Base-by-base conservation (phyloP, 2,329 filamentous ascomycete genomes). In the Hirsutella minnesotensis region DNA sequence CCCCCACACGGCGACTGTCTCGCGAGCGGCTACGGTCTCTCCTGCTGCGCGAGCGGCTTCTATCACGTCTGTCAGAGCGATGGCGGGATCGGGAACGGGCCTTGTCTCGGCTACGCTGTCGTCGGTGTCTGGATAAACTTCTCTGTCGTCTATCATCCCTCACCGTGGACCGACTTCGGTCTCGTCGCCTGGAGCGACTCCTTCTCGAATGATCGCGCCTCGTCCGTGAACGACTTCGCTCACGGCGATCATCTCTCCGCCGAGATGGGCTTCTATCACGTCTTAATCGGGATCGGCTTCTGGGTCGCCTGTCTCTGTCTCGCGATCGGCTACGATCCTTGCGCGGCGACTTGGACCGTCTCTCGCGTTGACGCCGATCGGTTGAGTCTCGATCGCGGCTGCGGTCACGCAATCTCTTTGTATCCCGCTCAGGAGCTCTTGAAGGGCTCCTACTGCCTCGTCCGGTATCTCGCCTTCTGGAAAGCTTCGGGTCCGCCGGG, bases 181-280 rank as follows among this genome's bases (percentile, higher is more conserved):
- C 61, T 30, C 61, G 51, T 34, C 61, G 55, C 18, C 56, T 53
- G 8, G 63, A 64, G 37, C 57, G 54, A 34, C 59, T 63, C 47
- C 62, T 55, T 41, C 61, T 58, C 15, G 57, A 49, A n/a, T 56
- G 56, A 21, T 61, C 59, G 33, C 51, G 51, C 39, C 53, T 60
- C 7, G 54, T 52, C 29, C 61, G 53, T 16, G 60, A 64, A 9
- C 61, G 59, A 39, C 60, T 62, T 40, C 59, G 51, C 34, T 61
- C 56, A 13, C 48, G 47, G 10, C 56, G 52, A 16, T 56, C 54
- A 41, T 63, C 58, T 15, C 57, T 53, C 19, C 54, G 49, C 38
- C 61, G 58, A n/a, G 68, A 68, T 15, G 64, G 64, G 20, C 56
- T 63, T 51, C 63, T 62, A 15, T 67, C 65, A 38, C 61, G 58